phyloP scores from a whole-genome alignment of 2,329 filamentous ascomycete species.

The Cladosporium phlei region DNA sequence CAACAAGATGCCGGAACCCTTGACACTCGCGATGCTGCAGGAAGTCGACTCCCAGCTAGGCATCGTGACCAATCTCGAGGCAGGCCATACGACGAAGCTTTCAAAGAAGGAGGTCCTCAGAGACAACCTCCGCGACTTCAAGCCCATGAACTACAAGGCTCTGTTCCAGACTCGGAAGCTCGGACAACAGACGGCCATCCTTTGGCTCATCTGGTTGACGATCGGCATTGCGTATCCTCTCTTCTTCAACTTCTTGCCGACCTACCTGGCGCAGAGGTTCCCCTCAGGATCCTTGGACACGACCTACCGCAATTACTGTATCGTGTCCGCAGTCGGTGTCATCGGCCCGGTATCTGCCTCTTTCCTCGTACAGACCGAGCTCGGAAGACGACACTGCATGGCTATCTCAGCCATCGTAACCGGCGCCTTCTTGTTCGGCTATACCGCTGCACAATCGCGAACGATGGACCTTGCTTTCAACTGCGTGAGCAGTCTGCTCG shows the following conservation, averaged over 20 bases:
- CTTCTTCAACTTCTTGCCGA: slow-evolving; percentile 68
- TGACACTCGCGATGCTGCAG: slow-evolving; percentile 47
- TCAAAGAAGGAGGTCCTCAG: slow-evolving; percentile 35
- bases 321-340: slow-evolving; percentile 54
- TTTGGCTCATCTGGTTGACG: slow-evolving; percentile 61
- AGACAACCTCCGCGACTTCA: slow-evolving; percentile 10
- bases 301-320: slow-evolving; percentile 65
- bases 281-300: slow-evolving; percentile 48
- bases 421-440: slow-evolving; percentile 43
- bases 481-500: slow-evolving; percentile 49
- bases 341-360: slow-evolving; percentile 64
- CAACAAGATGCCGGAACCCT: slow-evolving; percentile 24
- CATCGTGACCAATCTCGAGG: slow-evolving; percentile 15
- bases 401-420: slow-evolving; percentile 39
- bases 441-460: slow-evolving; percentile 41
- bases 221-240: slow-evolving; percentile 61
- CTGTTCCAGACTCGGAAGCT: slow-evolving; percentile 61
- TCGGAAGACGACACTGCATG: slow-evolving; percentile 45
- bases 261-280: slow-evolving; percentile 59
- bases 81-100: slow-evolving; percentile 29
- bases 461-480: slow-evolving; percentile 47
- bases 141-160: slow-evolving; percentile 54
- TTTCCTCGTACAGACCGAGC: slow-evolving; percentile 54
- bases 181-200: slow-evolving; percentile 56
- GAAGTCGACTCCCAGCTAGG: slow-evolving; percentile 37